Evolutionary conservation across 306 rosid species (phyloP), one percentile per base, ranked within the genome.

Genomic region (Echinosophora koreensis): DNA sequence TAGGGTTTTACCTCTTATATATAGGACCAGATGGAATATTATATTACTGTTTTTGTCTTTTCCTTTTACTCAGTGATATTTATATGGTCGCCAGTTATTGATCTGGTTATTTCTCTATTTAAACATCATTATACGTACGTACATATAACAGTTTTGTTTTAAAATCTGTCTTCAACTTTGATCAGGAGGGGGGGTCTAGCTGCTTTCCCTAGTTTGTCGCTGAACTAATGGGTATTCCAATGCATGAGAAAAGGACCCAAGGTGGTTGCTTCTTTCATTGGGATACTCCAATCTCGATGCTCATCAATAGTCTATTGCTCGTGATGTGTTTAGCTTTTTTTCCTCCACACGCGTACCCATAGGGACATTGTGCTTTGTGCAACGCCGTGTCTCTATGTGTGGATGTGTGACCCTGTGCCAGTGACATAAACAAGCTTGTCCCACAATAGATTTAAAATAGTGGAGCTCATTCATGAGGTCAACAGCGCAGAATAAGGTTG

Each of bases 301-400:
- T 41, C 39, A 35, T 35, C 6, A n/a, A n/a, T 5, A 35, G 1
- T 6, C 39, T 35, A 41, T 41, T 41, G 73, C 6, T 18, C 0
- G 51, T 17, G 64, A 38, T 22, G 54, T 41, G 39, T 63, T 39
- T 37, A 1, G 37, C 77, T 70, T 60, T 47, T 56, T 11, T 17
- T 22, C 57, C 51, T 41, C 76, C 64, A 57, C 69, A 80, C 76
- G 64, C 80, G 44, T 56, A 68, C 47, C 8, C 13, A 15, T 15
- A 18, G 66, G 28, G 57, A 18, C 71, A 5, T 81, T 0, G 80
- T 74, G 84, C 72, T 74, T 74, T 9, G 84, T 81, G 84, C 84
- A 49, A 35, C 35, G 80, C 17, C 5, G 5, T 46, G 52, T 80
- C 63, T 32, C 51, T 16, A 51, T 5, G 68, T 74, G 4, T 63